These are phyloP conservation scores for Backusella macrospora DNA, from an alignment of 192 early-diverging fungal species.

Conservation along the genomic window DNA sequence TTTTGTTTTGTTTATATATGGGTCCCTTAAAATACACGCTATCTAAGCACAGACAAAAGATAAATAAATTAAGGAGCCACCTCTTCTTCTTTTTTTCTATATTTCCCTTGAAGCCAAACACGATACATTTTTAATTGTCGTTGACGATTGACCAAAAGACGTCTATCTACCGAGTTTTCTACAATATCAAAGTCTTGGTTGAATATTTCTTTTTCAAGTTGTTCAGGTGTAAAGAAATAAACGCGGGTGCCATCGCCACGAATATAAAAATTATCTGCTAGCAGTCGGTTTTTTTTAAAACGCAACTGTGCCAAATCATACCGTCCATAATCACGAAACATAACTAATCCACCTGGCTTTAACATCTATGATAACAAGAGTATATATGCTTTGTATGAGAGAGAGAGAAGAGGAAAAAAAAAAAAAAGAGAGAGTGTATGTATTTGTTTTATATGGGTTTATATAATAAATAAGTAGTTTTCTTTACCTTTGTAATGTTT, in stretches of 20 bases:
- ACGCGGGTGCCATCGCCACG: constrained; percentile 96
- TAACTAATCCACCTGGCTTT: constrained; percentile 88
- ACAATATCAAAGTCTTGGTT: constrained; percentile 62
- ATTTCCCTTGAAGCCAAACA: constrained; percentile 97
- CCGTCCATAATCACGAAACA: constrained; percentile 96
- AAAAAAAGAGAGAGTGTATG: no score
- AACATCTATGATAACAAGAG: constrained; percentile 46
- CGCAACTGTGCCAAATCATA: constrained; percentile 97
- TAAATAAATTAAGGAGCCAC: constrained; percentile 19
- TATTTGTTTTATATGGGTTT: no score
- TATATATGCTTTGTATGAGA: no score
- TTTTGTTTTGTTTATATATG: background rate
- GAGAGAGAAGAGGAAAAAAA: background rate
- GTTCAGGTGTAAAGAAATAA: constrained; percentile 84
- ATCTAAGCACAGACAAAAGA: constrained; percentile 11
- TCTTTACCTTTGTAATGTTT: constrained; percentile 75
- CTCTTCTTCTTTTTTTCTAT: constrained; percentile 59
- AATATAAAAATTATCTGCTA: constrained; percentile 95
- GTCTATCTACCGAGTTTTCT: constrained; percentile 91
- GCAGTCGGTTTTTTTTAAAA: constrained; percentile 88
- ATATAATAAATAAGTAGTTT: background rate
- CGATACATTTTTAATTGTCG: constrained; percentile 97
- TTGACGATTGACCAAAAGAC: constrained; percentile 91
- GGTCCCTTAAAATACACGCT: background rate
- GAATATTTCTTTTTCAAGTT: constrained; percentile 46